Evolutionary conservation across 805 yeast species (phyloP).

Genomic region (Metschnikowia proteae): DNA sequence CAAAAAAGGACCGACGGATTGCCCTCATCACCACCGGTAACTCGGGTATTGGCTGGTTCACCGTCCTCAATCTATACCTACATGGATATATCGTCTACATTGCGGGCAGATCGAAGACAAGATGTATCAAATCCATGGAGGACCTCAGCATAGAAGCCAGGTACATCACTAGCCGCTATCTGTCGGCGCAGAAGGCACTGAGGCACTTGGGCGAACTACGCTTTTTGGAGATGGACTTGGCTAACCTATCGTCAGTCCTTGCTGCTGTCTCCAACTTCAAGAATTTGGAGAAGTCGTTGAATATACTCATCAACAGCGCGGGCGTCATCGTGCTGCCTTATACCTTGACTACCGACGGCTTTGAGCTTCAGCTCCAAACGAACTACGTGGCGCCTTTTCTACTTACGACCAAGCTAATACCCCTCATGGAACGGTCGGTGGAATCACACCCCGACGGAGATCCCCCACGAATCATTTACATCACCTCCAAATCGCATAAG

Average conservation of each 20-base stretch:
- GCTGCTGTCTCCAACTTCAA: constrained; percentile 46
- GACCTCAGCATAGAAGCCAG: constrained; percentile 55
- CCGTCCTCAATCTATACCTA: constrained; percentile 68
- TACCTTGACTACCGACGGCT: constrained; percentile 59
- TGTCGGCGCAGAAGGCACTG: constrained; percentile 18
- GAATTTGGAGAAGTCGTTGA: constrained; percentile 46
- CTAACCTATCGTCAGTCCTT: constrained; percentile 32
- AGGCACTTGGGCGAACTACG: constrained; percentile 48
- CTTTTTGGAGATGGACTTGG: constrained; percentile 53
- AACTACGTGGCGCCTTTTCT: constrained; percentile 75
- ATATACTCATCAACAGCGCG: constrained; percentile 71
- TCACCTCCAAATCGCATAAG: constrained; percentile 65
- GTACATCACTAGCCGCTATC: constrained; percentile 20
- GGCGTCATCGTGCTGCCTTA: constrained; percentile 79
- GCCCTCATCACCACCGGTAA: constrained; percentile 81
- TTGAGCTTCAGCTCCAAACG: constrained; percentile 77
- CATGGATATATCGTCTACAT: constrained; percentile 77
- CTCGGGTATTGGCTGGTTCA: constrained; percentile 75
- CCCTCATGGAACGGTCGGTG: constrained; percentile 44
- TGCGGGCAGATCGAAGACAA: constrained; percentile 60
- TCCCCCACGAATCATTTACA: constrained; percentile 55
- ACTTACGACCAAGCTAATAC: constrained; percentile 57
- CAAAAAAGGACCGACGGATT: constrained; percentile 50
- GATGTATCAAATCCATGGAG: constrained; percentile 55
- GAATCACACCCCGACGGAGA: constrained; percentile 22